Evolutionary conservation across 139 green algal genomes (phyloP).

Genomic region (Nannochloris sp.): DNA sequence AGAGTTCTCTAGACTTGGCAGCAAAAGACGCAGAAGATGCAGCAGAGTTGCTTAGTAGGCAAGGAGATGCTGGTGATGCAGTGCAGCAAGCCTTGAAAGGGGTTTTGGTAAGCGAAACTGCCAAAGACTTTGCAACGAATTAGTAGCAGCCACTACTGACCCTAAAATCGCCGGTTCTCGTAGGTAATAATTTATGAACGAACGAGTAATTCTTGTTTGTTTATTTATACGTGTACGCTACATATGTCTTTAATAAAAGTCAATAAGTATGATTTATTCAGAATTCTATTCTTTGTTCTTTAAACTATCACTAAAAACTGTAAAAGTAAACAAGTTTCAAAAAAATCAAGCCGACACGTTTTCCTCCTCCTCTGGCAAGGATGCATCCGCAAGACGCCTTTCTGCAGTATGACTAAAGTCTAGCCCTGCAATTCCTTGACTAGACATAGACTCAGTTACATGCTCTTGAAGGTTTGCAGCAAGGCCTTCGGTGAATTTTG

Average conservation of each 20-base stretch:
- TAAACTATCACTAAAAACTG: no score
- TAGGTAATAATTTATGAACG: no score
- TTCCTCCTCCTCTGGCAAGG: no score
- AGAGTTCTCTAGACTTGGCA: not conserved
- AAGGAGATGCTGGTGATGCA: constrained; percentile 1
- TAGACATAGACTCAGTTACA: not conserved
- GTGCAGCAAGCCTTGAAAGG: constrained; percentile 5
- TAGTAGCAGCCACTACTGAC: no score
- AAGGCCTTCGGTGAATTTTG: not conserved
- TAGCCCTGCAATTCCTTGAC: not conserved
- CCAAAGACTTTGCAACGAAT: not conserved
- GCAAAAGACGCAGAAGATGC: not conserved
- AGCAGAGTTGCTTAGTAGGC: not conserved
- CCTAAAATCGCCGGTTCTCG: no score
- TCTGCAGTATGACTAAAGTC: not conserved
- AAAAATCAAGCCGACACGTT: no score
- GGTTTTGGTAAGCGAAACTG: not conserved
- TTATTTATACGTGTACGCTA: no score
- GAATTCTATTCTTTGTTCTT: no score
- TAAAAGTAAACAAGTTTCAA: no score
- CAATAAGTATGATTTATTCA: no score
- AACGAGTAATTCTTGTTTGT: no score
- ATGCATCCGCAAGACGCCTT: not conserved
- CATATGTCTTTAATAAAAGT: no score
- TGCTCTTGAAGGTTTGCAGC: not conserved